Conservation (phyloP, 768 basidiomycete species). For the Leccinum sublutescens region DNA sequence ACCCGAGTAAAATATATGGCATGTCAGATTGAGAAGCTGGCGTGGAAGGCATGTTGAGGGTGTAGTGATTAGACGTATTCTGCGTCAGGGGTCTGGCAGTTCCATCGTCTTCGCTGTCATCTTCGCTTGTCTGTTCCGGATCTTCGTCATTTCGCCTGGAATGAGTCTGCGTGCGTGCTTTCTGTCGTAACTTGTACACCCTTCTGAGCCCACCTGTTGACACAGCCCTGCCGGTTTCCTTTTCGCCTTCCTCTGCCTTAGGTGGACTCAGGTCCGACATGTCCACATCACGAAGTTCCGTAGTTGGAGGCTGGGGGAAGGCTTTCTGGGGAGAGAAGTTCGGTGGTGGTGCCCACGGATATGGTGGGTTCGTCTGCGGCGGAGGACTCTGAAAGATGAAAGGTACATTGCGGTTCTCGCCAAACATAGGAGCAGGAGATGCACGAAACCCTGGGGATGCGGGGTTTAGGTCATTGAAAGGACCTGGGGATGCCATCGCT, state of each 20-base stretch:
- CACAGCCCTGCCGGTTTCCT: conserved; percentile 46
- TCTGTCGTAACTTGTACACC: conserved; percentile 61
- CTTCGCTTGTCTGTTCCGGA: conserved; percentile 40
- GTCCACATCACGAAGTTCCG: conserved; percentile 65
- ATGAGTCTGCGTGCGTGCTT: conserved; percentile 36
- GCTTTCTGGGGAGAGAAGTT: conserved; percentile 58
- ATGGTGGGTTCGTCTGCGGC: conserved; percentile 40
- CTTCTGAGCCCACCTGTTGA: conserved; percentile 65
- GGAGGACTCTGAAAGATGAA: conserved; percentile 66
- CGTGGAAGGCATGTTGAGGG: conserved; percentile 72
- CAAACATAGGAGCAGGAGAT: conserved; percentile 53
- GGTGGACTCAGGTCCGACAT: conserved; percentile 73
- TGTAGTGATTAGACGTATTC: conserved; percentile 77
- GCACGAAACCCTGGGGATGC: conserved; percentile 35
- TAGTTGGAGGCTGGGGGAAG: conserved; percentile 45
- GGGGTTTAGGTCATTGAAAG: conserved; percentile 43
- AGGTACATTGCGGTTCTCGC: conserved; percentile 63
- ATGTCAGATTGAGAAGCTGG: conserved; percentile 55
- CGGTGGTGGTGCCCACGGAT: conserved; percentile 67
- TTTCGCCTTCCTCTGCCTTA: conserved; percentile 41
- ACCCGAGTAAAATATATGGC: conserved; percentile 89
- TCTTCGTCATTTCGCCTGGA: conserved; percentile 24
- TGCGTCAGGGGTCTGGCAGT: conserved; percentile 41
- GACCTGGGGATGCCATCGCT: conserved; percentile 38
- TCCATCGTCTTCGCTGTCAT: conserved; percentile 49